Evolutionary conservation across 2,329 filamentous ascomycete species (phyloP), one percentile per base, ranked within the genome.

Genomic region (Penicillium brevicompactum): DNA sequence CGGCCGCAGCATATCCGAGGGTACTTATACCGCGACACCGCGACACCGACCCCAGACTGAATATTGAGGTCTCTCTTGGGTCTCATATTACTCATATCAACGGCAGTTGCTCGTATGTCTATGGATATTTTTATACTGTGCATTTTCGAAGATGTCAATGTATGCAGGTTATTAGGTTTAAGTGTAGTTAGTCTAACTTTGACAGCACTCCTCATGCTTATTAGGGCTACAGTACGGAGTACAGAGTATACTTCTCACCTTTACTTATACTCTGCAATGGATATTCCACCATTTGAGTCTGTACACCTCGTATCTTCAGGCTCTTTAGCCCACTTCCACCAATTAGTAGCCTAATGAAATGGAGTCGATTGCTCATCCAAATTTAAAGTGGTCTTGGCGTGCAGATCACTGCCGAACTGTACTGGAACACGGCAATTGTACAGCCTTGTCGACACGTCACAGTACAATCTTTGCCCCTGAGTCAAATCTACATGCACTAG

Each of bases 371-470:
- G 13, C 10, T 37, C 34, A 37, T 37, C 34, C 10, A 34, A 13
- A 45, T 32, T 50, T 54, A 54, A 34, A 40, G 51, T 54, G 32
- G 24, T 7, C 51, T 51, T 54, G 51, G 51, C 51, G 6, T 50
- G 46, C 21, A 50, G 46, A 54, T 54, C 46, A 32, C 10, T 40
- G 30, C 46, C 7, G n/a, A 30, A 18, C 11, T 30, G 13, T 11
- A 7, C 41, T 40, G 31, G 21, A 5, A 11, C 21, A 44, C 5
- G 8, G 5, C 31, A 34, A 4, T 11, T 34, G 10, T n/a, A 37
- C 34, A 37, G 34, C 34, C 34, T 37, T n/a, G 14, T n/a, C 9
- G 10, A 11, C 31, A 34, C 11, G 13, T 34, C 9, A 14, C 31
- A 34, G 4, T 34, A 34, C 4, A 4, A 34, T 11, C 11, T 2